Evolutionary conservation across 805 yeast species (phyloP).

Genomic region (Brettanomyces bruxellensis): DNA sequence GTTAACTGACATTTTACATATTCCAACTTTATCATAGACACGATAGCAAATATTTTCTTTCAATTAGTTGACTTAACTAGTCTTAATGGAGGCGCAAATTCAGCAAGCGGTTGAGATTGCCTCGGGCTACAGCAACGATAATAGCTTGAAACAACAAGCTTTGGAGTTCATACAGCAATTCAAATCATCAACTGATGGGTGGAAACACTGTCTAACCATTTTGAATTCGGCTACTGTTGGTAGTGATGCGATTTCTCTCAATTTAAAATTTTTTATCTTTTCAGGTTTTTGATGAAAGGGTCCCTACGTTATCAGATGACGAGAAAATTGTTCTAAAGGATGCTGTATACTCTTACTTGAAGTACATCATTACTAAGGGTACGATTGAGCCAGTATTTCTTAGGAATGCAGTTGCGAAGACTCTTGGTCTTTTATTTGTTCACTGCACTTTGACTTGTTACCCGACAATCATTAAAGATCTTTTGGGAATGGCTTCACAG

Average conservation of each 20-base stretch:
- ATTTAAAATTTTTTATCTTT: conserved; percentile 57
- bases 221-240: conserved; percentile 20
- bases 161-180: conserved; percentile 43
- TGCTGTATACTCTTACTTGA: conserved; percentile 38
- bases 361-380: conserved; percentile 15
- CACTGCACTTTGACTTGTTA: conserved; percentile 39
- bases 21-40: neutral
- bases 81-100: conserved; percentile 45
- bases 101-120: conserved; percentile 86
- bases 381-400: conserved; percentile 32
- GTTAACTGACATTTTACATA: neutral
- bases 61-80: neutral
- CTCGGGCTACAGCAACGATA: conserved; percentile 51
- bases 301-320: conserved; percentile 34
- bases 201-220: conserved; percentile 45
- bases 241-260: conserved; percentile 28
- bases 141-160: conserved; percentile 52
- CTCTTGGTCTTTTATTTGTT: conserved; percentile 43
- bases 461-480: conserved; percentile 42
- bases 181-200: conserved; percentile 46
- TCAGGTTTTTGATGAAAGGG: conserved; percentile 58
- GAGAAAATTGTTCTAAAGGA: conserved; percentile 39
- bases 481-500: conserved; percentile 27
- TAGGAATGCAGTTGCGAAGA: conserved; percentile 50
- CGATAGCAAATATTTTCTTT: neutral